phyloP scores from a whole-genome alignment of 495 filamentous ascomycete genomes.

The Parathielavia appendiculata region DNA sequence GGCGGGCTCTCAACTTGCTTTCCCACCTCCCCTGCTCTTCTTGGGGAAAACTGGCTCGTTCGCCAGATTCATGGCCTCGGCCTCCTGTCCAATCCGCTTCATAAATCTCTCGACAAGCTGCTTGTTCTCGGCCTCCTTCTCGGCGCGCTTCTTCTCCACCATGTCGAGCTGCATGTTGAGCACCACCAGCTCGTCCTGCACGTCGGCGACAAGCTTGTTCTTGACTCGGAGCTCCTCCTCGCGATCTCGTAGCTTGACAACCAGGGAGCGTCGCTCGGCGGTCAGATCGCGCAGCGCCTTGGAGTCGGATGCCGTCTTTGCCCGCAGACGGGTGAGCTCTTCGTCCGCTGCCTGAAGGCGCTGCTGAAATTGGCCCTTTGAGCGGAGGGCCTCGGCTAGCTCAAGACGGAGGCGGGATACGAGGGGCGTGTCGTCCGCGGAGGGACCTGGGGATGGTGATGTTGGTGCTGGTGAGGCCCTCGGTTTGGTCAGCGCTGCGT shows the following conservation, averaged over 20 bases:
- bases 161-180: constrained; percentile 84
- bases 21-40: constrained; percentile 1
- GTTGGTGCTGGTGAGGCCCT: constrained; percentile 5
- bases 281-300: constrained; percentile 58
- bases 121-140: constrained; percentile 75
- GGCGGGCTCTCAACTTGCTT: too few species aligned
- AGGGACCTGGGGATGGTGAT: constrained; percentile 16
- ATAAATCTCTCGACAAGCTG: constrained; percentile 89
- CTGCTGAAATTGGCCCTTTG: constrained; percentile 59
- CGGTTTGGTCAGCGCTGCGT: constrained; percentile 15
- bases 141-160: constrained; percentile 63
- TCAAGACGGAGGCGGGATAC: constrained; percentile 55
- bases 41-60: constrained; percentile 34
- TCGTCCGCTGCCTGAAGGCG: constrained; percentile 54
- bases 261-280: constrained; percentile 55
- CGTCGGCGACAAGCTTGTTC: constrained; percentile 72
- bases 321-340: constrained; percentile 56
- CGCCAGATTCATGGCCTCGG: constrained; percentile 75
- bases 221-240: constrained; percentile 84
- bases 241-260: constrained; percentile 63
- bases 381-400: constrained; percentile 68
- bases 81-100: constrained; percentile 76
- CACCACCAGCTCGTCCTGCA: constrained; percentile 85
- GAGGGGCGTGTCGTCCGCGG: constrained; percentile 31
- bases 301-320: constrained; percentile 49